Evolutionary conservation across 805 yeast species (phyloP).

Genomic region (Wickerhamiella hasegawae): DNA sequence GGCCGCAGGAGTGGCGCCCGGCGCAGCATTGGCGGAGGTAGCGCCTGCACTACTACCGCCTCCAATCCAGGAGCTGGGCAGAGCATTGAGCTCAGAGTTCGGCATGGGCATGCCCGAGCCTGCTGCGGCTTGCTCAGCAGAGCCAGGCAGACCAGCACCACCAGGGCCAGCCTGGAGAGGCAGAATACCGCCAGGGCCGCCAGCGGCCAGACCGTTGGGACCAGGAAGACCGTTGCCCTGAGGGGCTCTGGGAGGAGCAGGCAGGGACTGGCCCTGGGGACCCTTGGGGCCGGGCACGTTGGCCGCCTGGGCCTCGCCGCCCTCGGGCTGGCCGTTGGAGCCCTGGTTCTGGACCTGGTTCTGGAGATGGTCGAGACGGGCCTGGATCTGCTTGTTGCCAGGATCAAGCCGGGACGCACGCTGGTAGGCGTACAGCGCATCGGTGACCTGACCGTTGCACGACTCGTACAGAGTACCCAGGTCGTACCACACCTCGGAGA

Average conservation of each 20-base stretch:
- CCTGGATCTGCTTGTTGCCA: constrained; percentile 83
- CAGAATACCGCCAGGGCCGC: no score
- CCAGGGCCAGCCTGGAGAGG: no score
- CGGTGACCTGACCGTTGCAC: constrained; percentile 87
- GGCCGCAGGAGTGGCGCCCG: no score
- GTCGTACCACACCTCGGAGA: constrained; percentile 97
- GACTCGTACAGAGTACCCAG: constrained; percentile 93
- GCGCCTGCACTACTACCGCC: constrained; percentile 34
- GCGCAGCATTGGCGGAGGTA: no score
- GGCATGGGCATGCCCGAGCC: constrained; percentile 30
- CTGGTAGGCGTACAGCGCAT: constrained; percentile 92
- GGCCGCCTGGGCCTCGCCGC: constrained; percentile 39
- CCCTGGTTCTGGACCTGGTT: constrained; percentile 17
- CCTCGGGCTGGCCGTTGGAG: constrained; percentile 10
- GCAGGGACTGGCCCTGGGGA: constrained; percentile 7
- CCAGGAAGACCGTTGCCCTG: neutral
- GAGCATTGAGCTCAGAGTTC: constrained; percentile 45
- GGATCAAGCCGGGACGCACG: constrained; percentile 95
- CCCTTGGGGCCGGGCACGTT: constrained; percentile 8
- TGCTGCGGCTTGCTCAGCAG: no score
- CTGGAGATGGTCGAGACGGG: constrained; percentile 68
- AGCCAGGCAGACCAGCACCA: constrained; percentile 32
- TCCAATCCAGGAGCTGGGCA: no score
- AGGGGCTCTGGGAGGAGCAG: neutral
- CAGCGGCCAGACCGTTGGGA: no score